Base-by-base conservation (phyloP, 306 rosid species). In the Purshia tridentata region DNA sequence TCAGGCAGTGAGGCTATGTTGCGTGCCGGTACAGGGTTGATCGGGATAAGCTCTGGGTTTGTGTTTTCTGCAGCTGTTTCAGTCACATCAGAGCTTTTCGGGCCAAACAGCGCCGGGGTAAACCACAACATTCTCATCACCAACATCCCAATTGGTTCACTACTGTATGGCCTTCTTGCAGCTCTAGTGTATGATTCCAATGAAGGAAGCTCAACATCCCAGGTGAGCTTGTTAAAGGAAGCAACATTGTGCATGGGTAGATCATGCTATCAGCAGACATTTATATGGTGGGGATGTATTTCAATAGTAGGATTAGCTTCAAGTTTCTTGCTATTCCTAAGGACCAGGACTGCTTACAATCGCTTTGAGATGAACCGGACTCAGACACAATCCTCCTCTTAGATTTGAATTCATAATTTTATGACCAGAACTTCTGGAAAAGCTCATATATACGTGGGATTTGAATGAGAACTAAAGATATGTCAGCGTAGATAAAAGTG, bases 61-160 rank as follows among this genome's bases (percentile, higher is more conserved):
- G 90, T 94, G 75, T 94, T 94, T 71, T 91, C 98, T 1, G 98
- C 98, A 15, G 97, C 97, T 0, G 97, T 94, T 18, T 92, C 98
- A 2, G 69, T 94, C 14, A 91, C 98, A 6, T 87, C 97, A 0
- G 98, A 94, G 84, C 91, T 94, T 0, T 94, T 94, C 74, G 98
- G 98, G 40, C 90, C 98, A 1, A 84, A 84, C 81, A 85, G 85
- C 49, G 63, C 86, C 10, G 90, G 96, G 5, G 89, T 91, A 49
- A 94, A 91, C 76, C 97, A 91, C 89, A 91, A 91, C 84, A 89
- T 91, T 52, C 89, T 91, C 64, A 91, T 94, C 53, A 94, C 97
- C 49, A 94, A 94, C 51, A 94, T 91, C 65, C 95, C 98, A 37
- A 78, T 91, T 18, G 97, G 98, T 16, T 94, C 96, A 0, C 95